Conservation (phyloP, 2,329 filamentous ascomycete species). For the Alternaria dauci region DNA sequence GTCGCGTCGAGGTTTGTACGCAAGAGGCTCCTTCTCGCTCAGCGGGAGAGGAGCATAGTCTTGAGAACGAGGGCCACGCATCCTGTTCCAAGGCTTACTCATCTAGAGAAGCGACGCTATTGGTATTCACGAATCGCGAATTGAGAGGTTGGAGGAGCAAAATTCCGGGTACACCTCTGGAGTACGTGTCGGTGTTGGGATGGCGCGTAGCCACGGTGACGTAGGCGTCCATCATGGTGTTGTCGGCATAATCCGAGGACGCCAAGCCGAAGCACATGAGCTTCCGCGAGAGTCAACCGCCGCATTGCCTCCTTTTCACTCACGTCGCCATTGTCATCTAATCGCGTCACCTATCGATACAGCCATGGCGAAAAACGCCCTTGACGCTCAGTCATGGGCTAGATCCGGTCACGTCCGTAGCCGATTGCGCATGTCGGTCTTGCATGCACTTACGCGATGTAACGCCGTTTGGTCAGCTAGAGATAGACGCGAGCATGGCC, state of each 20-base stretch:
- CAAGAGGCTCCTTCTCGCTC: constrained; percentile 37
- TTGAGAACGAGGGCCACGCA: constrained; percentile 34
- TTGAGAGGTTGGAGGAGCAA: background rate
- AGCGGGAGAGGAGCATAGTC: constrained; percentile 42
- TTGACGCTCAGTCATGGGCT: constrained; percentile 1
- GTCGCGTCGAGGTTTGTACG: constrained; percentile 27
- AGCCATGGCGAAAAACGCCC: background rate
- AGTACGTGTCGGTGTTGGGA: background rate
- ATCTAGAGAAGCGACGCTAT: constrained; percentile 17
- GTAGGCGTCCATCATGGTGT: constrained; percentile 3
- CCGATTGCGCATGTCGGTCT: background rate
- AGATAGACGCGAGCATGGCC: constrained; percentile 3
- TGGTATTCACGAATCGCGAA: too few species aligned
- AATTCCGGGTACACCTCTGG: background rate
- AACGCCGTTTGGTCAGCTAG: constrained; percentile 11
- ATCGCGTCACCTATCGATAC: background rate
- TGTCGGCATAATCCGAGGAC: background rate
- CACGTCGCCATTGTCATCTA: background rate
- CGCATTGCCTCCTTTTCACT: background rate
- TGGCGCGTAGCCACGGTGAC: background rate
- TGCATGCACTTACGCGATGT: constrained; percentile 8
- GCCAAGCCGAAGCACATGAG: constrained; percentile 1
- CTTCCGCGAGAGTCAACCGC: constrained; percentile 1
- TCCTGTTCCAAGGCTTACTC: constrained; percentile 40
- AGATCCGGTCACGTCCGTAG: too few species aligned